Conservation (phyloP, 768 basidiomycete species). For the Boletus rubropictus region DNA sequence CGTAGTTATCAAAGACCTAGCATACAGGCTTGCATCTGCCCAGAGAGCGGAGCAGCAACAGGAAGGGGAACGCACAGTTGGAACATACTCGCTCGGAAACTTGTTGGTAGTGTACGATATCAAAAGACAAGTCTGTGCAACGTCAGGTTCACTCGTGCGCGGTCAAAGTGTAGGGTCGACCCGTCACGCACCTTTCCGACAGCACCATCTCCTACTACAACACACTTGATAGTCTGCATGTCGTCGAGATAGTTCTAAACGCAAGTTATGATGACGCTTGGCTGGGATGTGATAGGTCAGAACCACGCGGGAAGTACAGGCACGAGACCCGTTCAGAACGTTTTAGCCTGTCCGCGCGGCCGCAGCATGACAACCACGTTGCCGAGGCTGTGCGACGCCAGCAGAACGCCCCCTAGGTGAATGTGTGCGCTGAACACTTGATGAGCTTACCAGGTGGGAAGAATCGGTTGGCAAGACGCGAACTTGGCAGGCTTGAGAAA, state of each 20-base stretch:
- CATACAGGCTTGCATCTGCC: conserved; percentile 17
- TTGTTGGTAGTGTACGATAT: conserved; percentile 98
- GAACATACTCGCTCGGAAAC: conserved; percentile 98
- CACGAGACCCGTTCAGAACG: conserved; percentile 25
- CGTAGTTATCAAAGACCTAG: conserved; percentile 95
- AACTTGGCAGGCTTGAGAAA: conserved; percentile 17
- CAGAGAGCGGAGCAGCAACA: conserved; percentile 1
- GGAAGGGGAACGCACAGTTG: conserved; percentile 62
- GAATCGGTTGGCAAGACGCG: conserved; percentile 16
- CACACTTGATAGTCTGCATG: conserved; percentile 98
- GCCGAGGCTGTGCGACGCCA: conserved; percentile 21
- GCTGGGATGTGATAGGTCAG: conserved; percentile 13
- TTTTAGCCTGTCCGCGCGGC: conserved; percentile 7
- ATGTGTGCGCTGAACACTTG: neutral
- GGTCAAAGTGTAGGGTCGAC: neutral
- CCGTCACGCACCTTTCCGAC: conserved; percentile 81
- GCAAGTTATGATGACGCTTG: conserved; percentile 14
- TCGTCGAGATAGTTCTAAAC: conserved; percentile 14
- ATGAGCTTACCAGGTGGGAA: conserved; percentile 21
- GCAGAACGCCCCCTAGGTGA: conserved; percentile 9
- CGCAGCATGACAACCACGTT: conserved; percentile 30
- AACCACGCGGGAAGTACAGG: conserved; percentile 13
- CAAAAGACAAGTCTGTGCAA: conserved; percentile 87
- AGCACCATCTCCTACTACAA: conserved; percentile 96
- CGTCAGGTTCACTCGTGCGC: conserved; percentile 3